phyloP scores from a whole-genome alignment of 129 eudicot genomes.

The Helianthus annuus region HanXRQr2.0-SUNRISE NC_035441.2:144883991-144884490 shows the following conservation, averaged over 20 bases:
- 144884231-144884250: too few species aligned
- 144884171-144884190: too few species aligned
- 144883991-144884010: not conserved
- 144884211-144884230: too few species aligned
- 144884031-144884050: too few species aligned
- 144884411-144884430: slow-evolving; percentile 65
- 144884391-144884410: slow-evolving; percentile 11
- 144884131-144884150: too few species aligned
- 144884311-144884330: not conserved
- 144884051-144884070: too few species aligned
- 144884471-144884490: slow-evolving; percentile 73
- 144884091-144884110: too few species aligned
- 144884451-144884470: slow-evolving; percentile 74
- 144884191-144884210: too few species aligned
- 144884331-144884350: not conserved
- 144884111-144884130: too few species aligned
- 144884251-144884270: too few species aligned
- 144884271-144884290: not conserved
- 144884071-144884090: too few species aligned
- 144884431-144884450: slow-evolving; percentile 86
- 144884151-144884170: too few species aligned
- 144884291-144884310: not conserved
- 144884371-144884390: not conserved
- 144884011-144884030: not conserved
- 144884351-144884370: not conserved